These are phyloP conservation scores for Salix purpurea DNA, from an alignment of 345 rosid species.

Conservation along the genomic window DNA sequence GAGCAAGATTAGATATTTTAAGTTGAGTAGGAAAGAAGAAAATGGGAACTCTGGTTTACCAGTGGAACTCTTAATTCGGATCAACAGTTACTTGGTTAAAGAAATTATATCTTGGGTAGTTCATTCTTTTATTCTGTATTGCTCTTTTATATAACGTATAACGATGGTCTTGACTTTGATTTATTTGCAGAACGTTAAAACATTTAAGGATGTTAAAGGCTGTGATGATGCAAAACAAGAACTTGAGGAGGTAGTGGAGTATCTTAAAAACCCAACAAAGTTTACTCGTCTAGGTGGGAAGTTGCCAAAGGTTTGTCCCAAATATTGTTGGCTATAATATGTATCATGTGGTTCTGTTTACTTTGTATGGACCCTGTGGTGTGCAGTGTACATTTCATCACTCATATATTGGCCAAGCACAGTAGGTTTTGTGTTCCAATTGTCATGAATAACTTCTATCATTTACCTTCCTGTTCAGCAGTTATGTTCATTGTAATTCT, in stretches of 20 bases:
- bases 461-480: not conserved
- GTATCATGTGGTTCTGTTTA: not conserved
- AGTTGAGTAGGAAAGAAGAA: not conserved
- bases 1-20: not conserved
- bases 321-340: not conserved
- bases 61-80: not conserved
- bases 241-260: slow-evolving; percentile 97
- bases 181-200: slow-evolving; percentile 82
- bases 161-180: slow-evolving; percentile 16
- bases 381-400: not conserved
- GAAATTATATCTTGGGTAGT: not conserved
- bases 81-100: not conserved
- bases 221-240: slow-evolving; percentile 99
- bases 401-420: not conserved
- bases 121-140: not conserved
- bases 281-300: slow-evolving; percentile 99
- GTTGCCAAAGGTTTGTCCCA: slow-evolving; percentile 78
- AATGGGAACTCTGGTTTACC: not conserved
- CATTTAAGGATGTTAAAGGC: slow-evolving; percentile 99
- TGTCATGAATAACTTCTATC: not conserved
- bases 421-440: not conserved
- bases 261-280: slow-evolving; percentile 85
- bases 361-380: not conserved
- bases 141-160: not conserved
- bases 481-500: not conserved